Conservation (phyloP, 2,329 filamentous ascomycete species). For the Hypoxylon sp. region DNA sequence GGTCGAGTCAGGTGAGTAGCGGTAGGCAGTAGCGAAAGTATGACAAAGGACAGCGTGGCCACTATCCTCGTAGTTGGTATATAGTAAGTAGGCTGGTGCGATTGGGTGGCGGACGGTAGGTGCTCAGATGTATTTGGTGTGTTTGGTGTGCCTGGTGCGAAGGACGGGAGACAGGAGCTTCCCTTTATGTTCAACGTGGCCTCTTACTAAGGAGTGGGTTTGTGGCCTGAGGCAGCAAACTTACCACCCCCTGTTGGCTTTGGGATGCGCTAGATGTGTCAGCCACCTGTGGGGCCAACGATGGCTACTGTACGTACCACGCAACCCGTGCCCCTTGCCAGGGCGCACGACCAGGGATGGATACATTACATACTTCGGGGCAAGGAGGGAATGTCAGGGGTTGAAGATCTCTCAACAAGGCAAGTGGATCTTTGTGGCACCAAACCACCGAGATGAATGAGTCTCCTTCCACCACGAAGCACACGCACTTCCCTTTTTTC, state of each 20-base stretch:
- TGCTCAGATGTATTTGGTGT: slow-evolving; percentile 11
- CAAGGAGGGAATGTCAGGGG: slow-evolving; percentile 36
- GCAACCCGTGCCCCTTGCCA: slow-evolving; percentile 4
- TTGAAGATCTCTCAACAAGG: slow-evolving; percentile 35
- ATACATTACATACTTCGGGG: slow-evolving; percentile 22
- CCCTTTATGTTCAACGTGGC: slow-evolving; percentile 47
- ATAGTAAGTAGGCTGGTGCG: slow-evolving; percentile 6
- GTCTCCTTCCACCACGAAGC: slow-evolving; percentile 1
- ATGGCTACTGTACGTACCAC: slow-evolving; percentile 18
- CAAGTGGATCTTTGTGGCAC: slow-evolving; percentile 40
- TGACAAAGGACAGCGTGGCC: slow-evolving; percentile 36
- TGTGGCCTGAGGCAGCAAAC: slow-evolving; percentile 33
- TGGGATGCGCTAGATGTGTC: slow-evolving; percentile 41
- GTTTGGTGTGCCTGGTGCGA: neutral
- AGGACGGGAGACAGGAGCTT: slow-evolving; percentile 29
- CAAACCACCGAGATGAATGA: slow-evolving; percentile 40
- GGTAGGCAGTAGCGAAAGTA: slow-evolving; percentile 17
- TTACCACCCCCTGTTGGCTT: slow-evolving; percentile 10
- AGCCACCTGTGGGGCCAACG: slow-evolving; percentile 33
- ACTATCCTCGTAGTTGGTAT: slow-evolving; percentile 5
- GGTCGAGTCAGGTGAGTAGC: slow-evolving; percentile 12
- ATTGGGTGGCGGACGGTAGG: slow-evolving; percentile 10
- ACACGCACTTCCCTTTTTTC: slow-evolving; percentile 29
- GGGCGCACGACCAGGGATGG: slow-evolving; percentile 25
- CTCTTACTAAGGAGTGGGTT: slow-evolving; percentile 31